Base-by-base conservation (phyloP, 352 stramenopile species). In the Thalassiosira livingstoniorum region DNA sequence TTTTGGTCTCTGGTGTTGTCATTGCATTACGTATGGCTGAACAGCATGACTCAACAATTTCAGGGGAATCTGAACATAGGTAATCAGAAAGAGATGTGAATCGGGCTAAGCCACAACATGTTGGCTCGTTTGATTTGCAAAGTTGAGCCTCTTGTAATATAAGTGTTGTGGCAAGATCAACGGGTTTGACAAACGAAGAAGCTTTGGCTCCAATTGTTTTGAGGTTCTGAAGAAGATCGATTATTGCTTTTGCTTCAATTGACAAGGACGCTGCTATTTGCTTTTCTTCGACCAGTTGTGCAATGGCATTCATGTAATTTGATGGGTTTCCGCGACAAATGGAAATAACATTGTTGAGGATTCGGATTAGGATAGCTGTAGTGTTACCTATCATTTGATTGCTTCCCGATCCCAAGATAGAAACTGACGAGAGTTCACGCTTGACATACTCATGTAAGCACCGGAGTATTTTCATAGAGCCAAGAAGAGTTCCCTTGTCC, bases 401-500 rank as follows among this genome's bases (percentile, higher is more conserved):
- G 69, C 15, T 37, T 85, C 78, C 60, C 85, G 70, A 29, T 87
- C 72, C 55, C 68, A 43, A 54, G 62, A 71, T 11, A 80, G 34
- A 71, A 18, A 75, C 67, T 65, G 62, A 63, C 42, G 57, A 66
- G 35, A 81, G 68, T 31, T 72, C 62, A 55, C 64, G 55, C 21
- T 62, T 54, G 18, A 90, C 62, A 55, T 75, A 87, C 23, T 73
- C 68, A 27, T 62, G 64, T 32, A 91, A 80, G 31, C 61, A 65
- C 29, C 77, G 58, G 21, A 93, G 60, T 31, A 63, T 68, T 57
- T 43, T 58, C 75, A 87, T 81, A 4, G 88, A 67, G 3, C 86
- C 86, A 54, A 43, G 62, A 35, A 91, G 75, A 51, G 85, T 92
- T 53, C 76, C 85, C 60, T 89, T 67, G 42, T 91, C 78, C 35